Conservation (phyloP, 306 rosid species). For the Sesbania bispinosa region DNA sequence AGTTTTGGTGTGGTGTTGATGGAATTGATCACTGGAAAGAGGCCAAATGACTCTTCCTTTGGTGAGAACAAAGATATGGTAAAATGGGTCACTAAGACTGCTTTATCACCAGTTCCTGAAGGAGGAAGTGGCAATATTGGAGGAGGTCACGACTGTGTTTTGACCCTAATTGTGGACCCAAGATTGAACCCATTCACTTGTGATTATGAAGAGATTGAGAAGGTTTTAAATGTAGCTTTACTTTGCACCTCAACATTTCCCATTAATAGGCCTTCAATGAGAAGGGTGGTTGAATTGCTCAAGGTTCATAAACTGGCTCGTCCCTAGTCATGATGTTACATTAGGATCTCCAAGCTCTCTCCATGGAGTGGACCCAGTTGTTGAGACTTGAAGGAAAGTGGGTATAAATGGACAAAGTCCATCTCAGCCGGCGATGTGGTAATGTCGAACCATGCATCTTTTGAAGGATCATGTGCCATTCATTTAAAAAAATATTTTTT, state of each 20-base stretch:
- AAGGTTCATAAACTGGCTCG: slow-evolving; percentile 39
- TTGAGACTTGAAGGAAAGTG: background rate
- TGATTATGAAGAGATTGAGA: slow-evolving; percentile 51
- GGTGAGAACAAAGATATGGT: slow-evolving; percentile 75
- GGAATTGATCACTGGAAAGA: slow-evolving; percentile 70
- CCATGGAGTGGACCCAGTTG: background rate
- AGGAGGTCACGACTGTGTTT: background rate
- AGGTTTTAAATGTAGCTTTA: slow-evolving; percentile 64
- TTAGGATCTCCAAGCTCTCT: background rate
- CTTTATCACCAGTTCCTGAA: slow-evolving; percentile 18
- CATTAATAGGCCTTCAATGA: slow-evolving; percentile 72
- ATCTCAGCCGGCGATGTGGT: too few species aligned
- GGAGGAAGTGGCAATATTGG: background rate
- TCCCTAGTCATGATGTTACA: slow-evolving; percentile 28
- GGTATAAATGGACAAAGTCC: background rate
- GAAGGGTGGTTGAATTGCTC: slow-evolving; percentile 70
- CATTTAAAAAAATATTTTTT: too few species aligned
- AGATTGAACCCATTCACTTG: slow-evolving; percentile 41
- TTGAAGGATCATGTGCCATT: too few species aligned
- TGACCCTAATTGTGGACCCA: slow-evolving; percentile 50
- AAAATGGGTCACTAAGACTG: slow-evolving; percentile 65
- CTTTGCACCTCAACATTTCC: slow-evolving; percentile 70
- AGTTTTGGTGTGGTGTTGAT: slow-evolving; percentile 79
- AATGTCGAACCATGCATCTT: too few species aligned
- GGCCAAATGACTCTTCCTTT: slow-evolving; percentile 68